Base-by-base conservation (phyloP, 306 rosid species). In the Arachis stenosperma region DNA sequence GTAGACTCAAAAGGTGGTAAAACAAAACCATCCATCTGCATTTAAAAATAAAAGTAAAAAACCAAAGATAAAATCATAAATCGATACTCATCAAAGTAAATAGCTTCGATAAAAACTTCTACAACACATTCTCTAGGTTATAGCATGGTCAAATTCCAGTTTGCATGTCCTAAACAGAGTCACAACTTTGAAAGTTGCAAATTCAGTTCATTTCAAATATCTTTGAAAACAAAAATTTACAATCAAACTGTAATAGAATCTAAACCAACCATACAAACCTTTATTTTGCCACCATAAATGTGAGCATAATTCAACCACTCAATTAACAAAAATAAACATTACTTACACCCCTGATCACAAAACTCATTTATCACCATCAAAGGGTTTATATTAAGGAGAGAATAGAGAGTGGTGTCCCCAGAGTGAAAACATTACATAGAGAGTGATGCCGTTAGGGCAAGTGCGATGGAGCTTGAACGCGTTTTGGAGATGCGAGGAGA, bases 21-120 rank as follows among this genome's bases (percentile, higher is more conserved):
- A 70, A 85, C 97, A 81, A 95, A 95, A 48, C 79, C 96, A 83
- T 95, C 98, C 97, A 95, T 91, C 99, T 91, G 86, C 83, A 57
- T 69, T 22, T 55, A 22, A n/a, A 43, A 29, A 41, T 27, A 4
- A 30, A 9, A 44, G 53, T 42, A 1, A 8, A 42, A 14, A 39
- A 47, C 8, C 8, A 22, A 59, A 56, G 53, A 61, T 37, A 22
- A 22, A 53, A 4, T n/a, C 29, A 5, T 14, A 22, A 40, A 70
- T 30, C 53, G 33, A 6, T 60, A 67, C 57, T 48, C 3, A 22
- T 37, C 37, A 57, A 41, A 47, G 22, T 41, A 50, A 50, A 6
- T 50, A 14, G 17, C 15, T 13, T 50, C 55, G 3, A 12, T 13
- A n/a, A 50, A 50, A 50, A 14, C 55, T 50, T 50, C 15, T 13